phyloP scores from a whole-genome alignment of 2,329 filamentous ascomycete genomes.

The Apiospora marii region DNA sequence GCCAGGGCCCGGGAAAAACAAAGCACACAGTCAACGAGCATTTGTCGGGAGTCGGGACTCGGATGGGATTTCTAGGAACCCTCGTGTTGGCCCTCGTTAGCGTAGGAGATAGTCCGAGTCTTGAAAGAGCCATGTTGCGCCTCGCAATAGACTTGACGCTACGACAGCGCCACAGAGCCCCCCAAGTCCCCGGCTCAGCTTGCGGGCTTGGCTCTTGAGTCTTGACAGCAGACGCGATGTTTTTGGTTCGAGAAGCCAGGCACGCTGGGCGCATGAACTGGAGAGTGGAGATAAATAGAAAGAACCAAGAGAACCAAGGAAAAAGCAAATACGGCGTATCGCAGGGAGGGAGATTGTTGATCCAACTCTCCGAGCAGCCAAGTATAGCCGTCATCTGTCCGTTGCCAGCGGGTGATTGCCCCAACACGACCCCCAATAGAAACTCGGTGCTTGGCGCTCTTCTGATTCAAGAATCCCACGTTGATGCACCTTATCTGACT shows the following conservation, averaged over 20 bases:
- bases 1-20: not conserved
- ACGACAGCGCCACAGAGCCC: not conserved
- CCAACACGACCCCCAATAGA: not conserved
- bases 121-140: not conserved
- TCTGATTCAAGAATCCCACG: not conserved
- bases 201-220: not conserved
- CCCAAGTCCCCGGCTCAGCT: too few species aligned
- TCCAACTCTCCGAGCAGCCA: not conserved
- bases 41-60: not conserved
- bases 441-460: slow-evolving; percentile 4
- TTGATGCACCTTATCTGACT: not conserved
- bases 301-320: not conserved
- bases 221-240: not conserved
- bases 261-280: not conserved
- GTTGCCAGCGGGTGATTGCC: not conserved
- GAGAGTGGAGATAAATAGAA: not conserved
- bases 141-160: slow-evolving; percentile 7
- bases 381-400: not conserved
- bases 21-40: not conserved
- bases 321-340: not conserved
- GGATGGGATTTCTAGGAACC: not conserved
- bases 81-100: not conserved
- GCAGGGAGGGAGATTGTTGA: not conserved
- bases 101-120: slow-evolving; percentile 8
- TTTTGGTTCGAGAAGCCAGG: not conserved